Evolutionary conservation across 208 protist species (phyloP).

Genomic region (Leptomonas pyrrhocoris): DNA sequence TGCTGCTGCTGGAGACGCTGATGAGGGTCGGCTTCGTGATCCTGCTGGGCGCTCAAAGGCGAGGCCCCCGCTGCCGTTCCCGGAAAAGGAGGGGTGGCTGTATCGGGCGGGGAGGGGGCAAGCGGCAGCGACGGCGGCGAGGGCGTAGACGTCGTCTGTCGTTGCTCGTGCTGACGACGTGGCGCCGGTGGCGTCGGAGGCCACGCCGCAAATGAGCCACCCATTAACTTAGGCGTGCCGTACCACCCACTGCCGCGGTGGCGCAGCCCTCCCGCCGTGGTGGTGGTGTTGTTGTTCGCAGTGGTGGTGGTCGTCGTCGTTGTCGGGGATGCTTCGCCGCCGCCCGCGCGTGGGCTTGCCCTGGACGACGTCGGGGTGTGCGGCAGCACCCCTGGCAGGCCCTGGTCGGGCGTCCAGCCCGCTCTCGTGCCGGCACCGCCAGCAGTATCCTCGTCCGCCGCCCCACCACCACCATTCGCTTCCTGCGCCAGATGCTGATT

Average conservation of each 20-base stretch:
- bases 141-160: neutral
- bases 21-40: too few relatives aligned
- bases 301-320: too few relatives aligned
- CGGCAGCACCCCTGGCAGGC: neutral
- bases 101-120: neutral
- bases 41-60: neutral
- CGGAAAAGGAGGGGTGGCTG: neutral
- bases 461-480: conserved; percentile 8
- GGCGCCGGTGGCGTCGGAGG: neutral
- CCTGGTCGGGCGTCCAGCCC: too few relatives aligned
- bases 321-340: neutral
- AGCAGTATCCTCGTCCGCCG: neutral
- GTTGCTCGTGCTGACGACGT: neutral
- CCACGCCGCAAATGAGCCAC: conserved; percentile 5
- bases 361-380: neutral
- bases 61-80: neutral
- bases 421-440: neutral
- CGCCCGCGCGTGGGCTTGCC: neutral
- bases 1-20: too few relatives aligned
- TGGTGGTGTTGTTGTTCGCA: conserved; percentile 1
- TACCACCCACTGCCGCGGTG: conserved; percentile 6
- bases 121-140: neutral
- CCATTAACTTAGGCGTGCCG: conserved; percentile 2
- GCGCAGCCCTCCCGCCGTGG: conserved; percentile 1
- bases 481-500: conserved; percentile 23